phyloP scores from a whole-genome alignment of 306 rosid species.

The Pyrus communis region DNA sequence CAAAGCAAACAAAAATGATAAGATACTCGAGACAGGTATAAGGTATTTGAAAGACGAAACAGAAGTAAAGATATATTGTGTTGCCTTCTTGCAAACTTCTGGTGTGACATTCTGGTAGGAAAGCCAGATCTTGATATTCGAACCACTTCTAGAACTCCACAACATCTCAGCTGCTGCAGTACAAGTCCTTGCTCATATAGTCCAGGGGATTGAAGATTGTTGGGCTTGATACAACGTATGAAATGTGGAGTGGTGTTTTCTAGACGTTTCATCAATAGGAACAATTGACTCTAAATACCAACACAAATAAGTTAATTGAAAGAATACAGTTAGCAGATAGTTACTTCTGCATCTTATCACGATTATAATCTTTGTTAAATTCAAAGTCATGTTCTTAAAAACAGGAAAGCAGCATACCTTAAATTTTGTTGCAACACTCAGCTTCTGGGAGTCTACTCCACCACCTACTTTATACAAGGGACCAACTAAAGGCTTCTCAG shows the following conservation, averaged over 20 bases:
- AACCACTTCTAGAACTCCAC: constrained; percentile 98
- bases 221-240: constrained; percentile 98
- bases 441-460: constrained; percentile 95
- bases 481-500: constrained; percentile 83
- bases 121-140: constrained; percentile 96
- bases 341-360: not conserved
- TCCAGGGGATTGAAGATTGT: constrained; percentile 90
- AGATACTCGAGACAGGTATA: not conserved
- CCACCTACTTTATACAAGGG: constrained; percentile 82
- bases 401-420: constrained; percentile 45
- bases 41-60: not conserved
- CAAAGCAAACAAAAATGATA: not conserved
- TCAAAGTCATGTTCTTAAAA: not conserved
- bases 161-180: constrained; percentile 91
- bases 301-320: constrained; percentile 18
- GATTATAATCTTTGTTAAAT: not conserved
- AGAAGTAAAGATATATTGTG: not conserved
- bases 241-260: constrained; percentile 97
- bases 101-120: constrained; percentile 96
- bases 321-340: constrained; percentile 8
- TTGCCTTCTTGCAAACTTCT: constrained; percentile 93
- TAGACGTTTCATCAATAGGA: constrained; percentile 88
- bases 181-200: constrained; percentile 92
- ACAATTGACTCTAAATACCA: constrained; percentile 72
- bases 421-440: constrained; percentile 94